phyloP scores from a whole-genome alignment of 2,329 filamentous ascomycete genomes.

The Alternaria panax region DNA sequence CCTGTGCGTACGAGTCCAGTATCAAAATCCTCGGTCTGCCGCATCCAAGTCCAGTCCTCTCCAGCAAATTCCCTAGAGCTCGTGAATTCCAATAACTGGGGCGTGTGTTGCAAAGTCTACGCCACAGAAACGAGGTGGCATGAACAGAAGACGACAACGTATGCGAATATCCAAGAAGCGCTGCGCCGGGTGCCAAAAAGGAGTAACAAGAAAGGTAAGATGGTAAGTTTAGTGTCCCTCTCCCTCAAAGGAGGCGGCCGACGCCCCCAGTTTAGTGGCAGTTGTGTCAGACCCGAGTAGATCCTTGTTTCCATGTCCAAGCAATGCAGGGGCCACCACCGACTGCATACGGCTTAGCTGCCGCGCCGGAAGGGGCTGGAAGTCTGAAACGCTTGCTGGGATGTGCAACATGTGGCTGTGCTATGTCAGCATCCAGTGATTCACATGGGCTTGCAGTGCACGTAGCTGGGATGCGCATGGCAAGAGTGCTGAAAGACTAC shows the following conservation, averaged over 20 bases:
- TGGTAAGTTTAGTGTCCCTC: neutral
- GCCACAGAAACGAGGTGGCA: neutral
- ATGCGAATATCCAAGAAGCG: neutral
- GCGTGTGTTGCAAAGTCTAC: neutral
- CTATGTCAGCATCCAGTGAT: neutral
- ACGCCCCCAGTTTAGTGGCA: slow-evolving; percentile 5
- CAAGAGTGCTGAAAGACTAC: neutral
- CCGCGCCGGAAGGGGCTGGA: slow-evolving; percentile 1
- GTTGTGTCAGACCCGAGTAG: neutral
- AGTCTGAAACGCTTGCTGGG: neutral
- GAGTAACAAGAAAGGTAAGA: neutral
- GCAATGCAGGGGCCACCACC: neutral
- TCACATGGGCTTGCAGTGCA: neutral
- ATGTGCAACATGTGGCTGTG: slow-evolving; percentile 1
- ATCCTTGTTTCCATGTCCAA: slow-evolving; percentile 2
- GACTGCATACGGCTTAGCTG: neutral
- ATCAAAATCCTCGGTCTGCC: neutral
- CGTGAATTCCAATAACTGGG: neutral
- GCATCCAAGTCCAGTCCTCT: neutral
- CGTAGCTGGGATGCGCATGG: neutral
- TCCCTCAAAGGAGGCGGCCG: slow-evolving; percentile 2
- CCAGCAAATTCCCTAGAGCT: neutral
- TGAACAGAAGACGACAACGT: neutral
- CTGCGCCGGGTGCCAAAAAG: neutral
- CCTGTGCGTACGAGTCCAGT: neutral